phyloP scores from a whole-genome alignment of 371 early-diverging fungal species.

The Basidiobolus meristosporus region DNA sequence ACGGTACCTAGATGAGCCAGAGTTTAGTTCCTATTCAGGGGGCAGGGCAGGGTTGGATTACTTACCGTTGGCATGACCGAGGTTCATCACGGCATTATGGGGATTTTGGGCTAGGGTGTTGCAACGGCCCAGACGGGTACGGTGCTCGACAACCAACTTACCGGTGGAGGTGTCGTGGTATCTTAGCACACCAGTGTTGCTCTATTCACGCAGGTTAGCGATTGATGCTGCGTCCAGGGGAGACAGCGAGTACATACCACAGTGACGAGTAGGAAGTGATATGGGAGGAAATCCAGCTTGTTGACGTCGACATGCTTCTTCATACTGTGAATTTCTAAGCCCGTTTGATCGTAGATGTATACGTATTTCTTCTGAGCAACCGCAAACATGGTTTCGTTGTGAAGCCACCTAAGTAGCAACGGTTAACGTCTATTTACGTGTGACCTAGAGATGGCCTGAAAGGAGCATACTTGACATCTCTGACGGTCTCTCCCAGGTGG shows the following conservation, averaged over 20 bases:
- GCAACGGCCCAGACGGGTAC: constrained; percentile 63
- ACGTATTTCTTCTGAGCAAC: constrained; percentile 92
- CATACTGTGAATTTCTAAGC: constrained; percentile 88
- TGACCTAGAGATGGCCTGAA: no score
- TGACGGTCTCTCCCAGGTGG: constrained; percentile 73
- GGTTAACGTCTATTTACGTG: background rate
- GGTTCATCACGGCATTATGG: constrained; percentile 80
- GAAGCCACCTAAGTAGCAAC: constrained; percentile 49
- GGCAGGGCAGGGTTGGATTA: no score
- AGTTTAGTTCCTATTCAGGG: no score
- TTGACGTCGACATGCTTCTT: constrained; percentile 65
- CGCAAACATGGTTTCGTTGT: constrained; percentile 94
- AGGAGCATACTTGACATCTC: constrained; percentile 79
- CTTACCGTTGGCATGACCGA: constrained; percentile 80
- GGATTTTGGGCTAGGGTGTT: constrained; percentile 81
- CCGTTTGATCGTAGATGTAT: constrained; percentile 90
- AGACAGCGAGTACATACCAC: constrained; percentile 23
- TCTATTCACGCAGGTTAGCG: constrained; percentile 13
- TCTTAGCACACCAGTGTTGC: constrained; percentile 63
- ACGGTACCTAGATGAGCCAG: constrained; percentile 39
- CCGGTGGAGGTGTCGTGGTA: constrained; percentile 98
- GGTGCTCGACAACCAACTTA: constrained; percentile 58
- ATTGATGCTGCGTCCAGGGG: background rate
- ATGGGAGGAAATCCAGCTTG: constrained; percentile 83
- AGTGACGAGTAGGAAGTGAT: constrained; percentile 87